Conservation (phyloP, 2,329 filamentous ascomycete species). For the Pseudopyrenochaeta lycopersici region DNA sequence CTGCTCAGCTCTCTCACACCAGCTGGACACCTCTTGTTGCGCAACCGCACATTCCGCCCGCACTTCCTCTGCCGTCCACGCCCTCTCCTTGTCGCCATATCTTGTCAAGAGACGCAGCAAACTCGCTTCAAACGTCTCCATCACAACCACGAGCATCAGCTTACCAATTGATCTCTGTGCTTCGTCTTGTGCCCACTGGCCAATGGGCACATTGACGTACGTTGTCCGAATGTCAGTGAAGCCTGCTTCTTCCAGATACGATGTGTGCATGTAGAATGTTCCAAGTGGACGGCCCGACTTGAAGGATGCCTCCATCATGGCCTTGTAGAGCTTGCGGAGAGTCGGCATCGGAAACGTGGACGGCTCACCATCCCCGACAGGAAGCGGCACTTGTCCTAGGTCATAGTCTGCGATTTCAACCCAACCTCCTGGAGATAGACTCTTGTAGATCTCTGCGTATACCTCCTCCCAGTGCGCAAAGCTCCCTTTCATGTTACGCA, state of each 20-base stretch:
- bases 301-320: slow-evolving; percentile 50
- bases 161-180: slow-evolving; percentile 45
- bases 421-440: slow-evolving; percentile 56
- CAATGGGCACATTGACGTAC: slow-evolving; percentile 49
- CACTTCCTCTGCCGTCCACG: slow-evolving; percentile 43
- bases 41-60: slow-evolving; percentile 27
- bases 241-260: slow-evolving; percentile 53
- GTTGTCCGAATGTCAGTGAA: slow-evolving; percentile 54
- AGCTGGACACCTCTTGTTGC: slow-evolving; percentile 39
- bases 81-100: slow-evolving; percentile 33
- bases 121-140: slow-evolving; percentile 44
- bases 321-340: slow-evolving; percentile 36
- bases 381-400: slow-evolving; percentile 30
- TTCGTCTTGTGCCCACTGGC: slow-evolving; percentile 42
- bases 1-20: slow-evolving; percentile 31
- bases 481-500: slow-evolving; percentile 58
- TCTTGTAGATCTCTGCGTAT: slow-evolving; percentile 57
- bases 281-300: slow-evolving; percentile 52
- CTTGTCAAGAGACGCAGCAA: slow-evolving; percentile 39
- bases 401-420: slow-evolving; percentile 58
- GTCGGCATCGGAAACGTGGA: slow-evolving; percentile 31
- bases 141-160: slow-evolving; percentile 42
- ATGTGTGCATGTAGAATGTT: slow-evolving; percentile 53
- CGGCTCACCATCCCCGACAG: slow-evolving; percentile 5
- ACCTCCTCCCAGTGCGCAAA: slow-evolving; percentile 58